These are phyloP conservation scores for Catharanthus roseus DNA, from an alignment of 257 asterid genomes.

Conservation along the genomic window DNA sequence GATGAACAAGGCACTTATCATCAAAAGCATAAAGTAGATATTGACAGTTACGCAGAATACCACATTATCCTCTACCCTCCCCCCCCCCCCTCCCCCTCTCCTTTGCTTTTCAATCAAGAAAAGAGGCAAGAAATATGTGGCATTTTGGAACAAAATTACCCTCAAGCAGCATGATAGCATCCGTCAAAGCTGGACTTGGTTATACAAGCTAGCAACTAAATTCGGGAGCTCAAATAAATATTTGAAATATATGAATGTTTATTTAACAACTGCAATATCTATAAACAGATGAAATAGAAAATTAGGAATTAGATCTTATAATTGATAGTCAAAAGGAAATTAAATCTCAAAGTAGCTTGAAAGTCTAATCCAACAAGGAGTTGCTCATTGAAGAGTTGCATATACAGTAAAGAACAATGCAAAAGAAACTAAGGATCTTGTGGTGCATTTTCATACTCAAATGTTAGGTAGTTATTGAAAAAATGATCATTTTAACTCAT, in stretches of 20 bases:
- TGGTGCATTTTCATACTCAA: no score
- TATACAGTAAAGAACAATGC: neutral
- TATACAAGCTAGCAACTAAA: neutral
- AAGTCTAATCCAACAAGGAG: neutral
- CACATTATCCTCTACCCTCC: no score
- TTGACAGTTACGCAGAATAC: neutral
- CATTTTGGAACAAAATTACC: neutral
- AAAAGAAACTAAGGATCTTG: no score
- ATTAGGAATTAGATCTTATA: neutral
- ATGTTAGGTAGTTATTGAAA: no score
- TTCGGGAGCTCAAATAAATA: neutral
- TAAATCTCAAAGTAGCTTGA: neutral
- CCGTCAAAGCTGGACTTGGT: neutral
- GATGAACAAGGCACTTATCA: neutral
- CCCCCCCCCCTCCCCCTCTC: no score
- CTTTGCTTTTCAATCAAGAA: neutral
- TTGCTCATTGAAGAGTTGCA: neutral
- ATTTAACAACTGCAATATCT: neutral
- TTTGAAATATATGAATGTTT: neutral
- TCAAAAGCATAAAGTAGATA: neutral
- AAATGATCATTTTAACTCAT: no score
- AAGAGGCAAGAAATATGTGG: neutral
- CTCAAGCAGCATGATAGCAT: slow-evolving; percentile 4
- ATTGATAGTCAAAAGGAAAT: no score
- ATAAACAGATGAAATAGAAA: neutral